Conservation (phyloP, 768 basidiomycete species). For the Crassisporium funariophilum region DNA sequence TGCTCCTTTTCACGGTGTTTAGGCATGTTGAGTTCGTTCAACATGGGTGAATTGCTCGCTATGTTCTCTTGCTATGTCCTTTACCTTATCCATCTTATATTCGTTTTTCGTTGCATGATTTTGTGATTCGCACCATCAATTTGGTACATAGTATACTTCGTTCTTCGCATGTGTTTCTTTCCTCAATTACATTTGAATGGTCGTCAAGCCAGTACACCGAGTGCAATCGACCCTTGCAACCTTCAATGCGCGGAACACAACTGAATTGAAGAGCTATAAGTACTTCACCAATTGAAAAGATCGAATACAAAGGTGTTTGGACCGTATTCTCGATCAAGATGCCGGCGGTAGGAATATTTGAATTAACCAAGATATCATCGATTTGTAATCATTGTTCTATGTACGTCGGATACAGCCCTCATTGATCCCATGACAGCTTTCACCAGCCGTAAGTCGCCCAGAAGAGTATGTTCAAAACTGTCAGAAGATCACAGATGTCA, state of each 20-base stretch:
- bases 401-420: not conserved
- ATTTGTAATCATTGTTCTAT: conserved; percentile 9
- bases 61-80: too few species aligned
- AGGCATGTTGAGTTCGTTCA: too few species aligned
- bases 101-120: conserved; percentile 11
- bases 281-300: conserved; percentile 17
- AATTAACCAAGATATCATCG: conserved; percentile 7
- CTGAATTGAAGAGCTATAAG: conserved; percentile 21
- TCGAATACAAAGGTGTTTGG: conserved; percentile 11
- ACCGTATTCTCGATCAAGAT: conserved; percentile 27
- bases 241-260: too few species aligned
- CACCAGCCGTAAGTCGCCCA: too few species aligned
- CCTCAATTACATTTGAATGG: conserved; percentile 19
- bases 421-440: too few species aligned
- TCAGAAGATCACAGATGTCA: too few species aligned
- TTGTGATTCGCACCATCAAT: conserved; percentile 1
- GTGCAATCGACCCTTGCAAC: too few species aligned
- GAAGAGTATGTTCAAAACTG: too few species aligned
- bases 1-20: not conserved
- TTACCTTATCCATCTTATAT: conserved; percentile 16
- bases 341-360: conserved; percentile 24
- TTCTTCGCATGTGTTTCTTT: conserved; percentile 3
- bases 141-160: conserved; percentile 9
- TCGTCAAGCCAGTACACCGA: too few species aligned
- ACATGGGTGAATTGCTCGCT: too few species aligned